Evolutionary conservation across 2,329 filamentous ascomycete species (phyloP).

Genomic region (Acarospora socialis): DNA sequence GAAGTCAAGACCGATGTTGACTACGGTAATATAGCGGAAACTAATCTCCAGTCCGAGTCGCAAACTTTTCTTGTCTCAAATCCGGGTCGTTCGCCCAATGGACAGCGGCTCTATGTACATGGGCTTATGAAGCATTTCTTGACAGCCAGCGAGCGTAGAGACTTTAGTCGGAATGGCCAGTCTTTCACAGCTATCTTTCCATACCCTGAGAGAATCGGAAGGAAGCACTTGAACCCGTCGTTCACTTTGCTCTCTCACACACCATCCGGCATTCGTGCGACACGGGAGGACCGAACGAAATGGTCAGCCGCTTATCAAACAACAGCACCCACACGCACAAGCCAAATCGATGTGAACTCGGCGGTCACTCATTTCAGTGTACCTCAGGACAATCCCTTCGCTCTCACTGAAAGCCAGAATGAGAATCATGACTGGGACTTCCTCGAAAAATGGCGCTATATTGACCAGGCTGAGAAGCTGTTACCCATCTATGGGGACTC

Average conservation of each 20-base stretch:
- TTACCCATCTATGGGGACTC: constrained; percentile 19
- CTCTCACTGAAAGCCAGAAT: not conserved
- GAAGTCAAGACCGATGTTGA: constrained; percentile 17
- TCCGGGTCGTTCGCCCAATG: constrained; percentile 23
- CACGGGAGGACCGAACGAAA: constrained; percentile 15
- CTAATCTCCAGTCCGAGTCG: not conserved
- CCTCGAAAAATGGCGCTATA: constrained; percentile 14
- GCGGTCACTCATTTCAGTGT: constrained; percentile 1
- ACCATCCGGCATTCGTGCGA: constrained; percentile 13
- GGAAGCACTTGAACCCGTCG: constrained; percentile 17
- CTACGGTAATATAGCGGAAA: constrained; percentile 7
- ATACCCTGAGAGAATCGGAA: constrained; percentile 16
- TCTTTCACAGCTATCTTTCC: constrained; percentile 16
- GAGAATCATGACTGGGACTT: constrained; percentile 12
- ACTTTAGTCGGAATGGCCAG: constrained; percentile 12
- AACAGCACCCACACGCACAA: no score
- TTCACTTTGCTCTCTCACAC: constrained; percentile 20
- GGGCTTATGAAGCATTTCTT: constrained; percentile 30
- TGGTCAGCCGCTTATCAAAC: no score
- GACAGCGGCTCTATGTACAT: constrained; percentile 32
- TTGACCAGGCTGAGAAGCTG: constrained; percentile 16
- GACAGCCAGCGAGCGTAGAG: constrained; percentile 10
- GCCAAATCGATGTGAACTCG: no score
- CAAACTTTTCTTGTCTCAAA: constrained; percentile 11
- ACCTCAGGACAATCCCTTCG: constrained; percentile 6